Evolutionary conservation across 75 land plant species (phyloP).

Genomic region (Pseudotsuga menziesii): DNA sequence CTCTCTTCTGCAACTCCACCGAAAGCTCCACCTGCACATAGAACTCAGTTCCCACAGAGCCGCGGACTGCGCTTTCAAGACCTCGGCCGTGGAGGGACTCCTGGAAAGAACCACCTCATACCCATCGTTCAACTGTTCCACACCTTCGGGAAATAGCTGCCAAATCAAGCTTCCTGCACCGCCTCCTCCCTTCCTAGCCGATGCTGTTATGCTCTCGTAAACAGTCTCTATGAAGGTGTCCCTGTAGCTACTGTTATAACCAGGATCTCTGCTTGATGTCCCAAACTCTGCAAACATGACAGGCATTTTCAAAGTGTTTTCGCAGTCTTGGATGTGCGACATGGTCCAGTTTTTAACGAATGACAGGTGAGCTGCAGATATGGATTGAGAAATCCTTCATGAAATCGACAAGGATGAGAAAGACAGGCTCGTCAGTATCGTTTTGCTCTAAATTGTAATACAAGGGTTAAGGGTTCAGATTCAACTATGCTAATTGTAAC

Average conservation of each 20-base stretch:
- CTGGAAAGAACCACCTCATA: slow-evolving; percentile 48
- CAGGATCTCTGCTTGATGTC: slow-evolving; percentile 44
- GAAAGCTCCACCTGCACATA: slow-evolving; percentile 38
- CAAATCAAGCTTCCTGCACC: slow-evolving; percentile 83
- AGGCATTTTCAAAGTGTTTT: slow-evolving; percentile 60
- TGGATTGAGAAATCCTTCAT: too few relatives aligned
- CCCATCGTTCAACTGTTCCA: slow-evolving; percentile 77
- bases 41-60: slow-evolving; percentile 38
- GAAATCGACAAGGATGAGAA: too few relatives aligned
- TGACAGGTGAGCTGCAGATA: too few relatives aligned
- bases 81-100: slow-evolving; percentile 30
- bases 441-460: too few relatives aligned
- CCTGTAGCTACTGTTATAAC: slow-evolving; percentile 48
- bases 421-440: too few relatives aligned
- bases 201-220: slow-evolving; percentile 45
- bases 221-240: slow-evolving; percentile 35
- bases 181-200: slow-evolving; percentile 57
- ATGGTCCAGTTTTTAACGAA: slow-evolving; percentile 40
- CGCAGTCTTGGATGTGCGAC: slow-evolving; percentile 72
- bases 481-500: too few relatives aligned
- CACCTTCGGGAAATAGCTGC: slow-evolving; percentile 82
- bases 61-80: slow-evolving; percentile 56
- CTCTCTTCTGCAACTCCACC: slow-evolving; percentile 36
- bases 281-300: slow-evolving; percentile 83
- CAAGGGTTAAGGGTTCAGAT: too few relatives aligned